phyloP scores from a whole-genome alignment of 1,284 basidiomycete genomes.

The Anthracocystis panici-leucophaei region DNA sequence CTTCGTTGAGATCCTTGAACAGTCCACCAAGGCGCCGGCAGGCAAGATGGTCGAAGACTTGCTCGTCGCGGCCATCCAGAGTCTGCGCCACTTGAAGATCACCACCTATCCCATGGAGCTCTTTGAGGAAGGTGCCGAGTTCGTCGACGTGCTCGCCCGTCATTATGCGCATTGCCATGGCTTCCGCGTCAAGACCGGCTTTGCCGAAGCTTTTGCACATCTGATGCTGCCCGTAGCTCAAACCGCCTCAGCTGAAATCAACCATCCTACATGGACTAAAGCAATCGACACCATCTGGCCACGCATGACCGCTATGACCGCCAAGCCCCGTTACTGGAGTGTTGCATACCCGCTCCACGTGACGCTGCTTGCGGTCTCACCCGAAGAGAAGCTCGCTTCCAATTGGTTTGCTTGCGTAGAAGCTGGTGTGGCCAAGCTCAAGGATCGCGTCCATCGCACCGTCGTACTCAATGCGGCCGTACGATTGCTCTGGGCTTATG shows the following conservation, averaged over 20 bases:
- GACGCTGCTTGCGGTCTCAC: constrained; percentile 86
- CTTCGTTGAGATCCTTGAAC: constrained; percentile 63
- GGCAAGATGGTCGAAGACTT: constrained; percentile 62
- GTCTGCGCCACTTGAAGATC: constrained; percentile 63
- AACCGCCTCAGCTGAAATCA: constrained; percentile 95
- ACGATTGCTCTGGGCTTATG: constrained; percentile 90
- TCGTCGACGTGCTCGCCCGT: constrained; percentile 83
- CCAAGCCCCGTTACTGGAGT: constrained; percentile 90
- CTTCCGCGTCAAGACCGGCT: constrained; percentile 82
- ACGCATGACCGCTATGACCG: constrained; percentile 85
- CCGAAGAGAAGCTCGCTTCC: constrained; percentile 84
- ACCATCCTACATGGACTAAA: constrained; percentile 92
- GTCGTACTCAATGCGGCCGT: constrained; percentile 84
- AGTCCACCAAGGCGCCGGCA: constrained; percentile 49
- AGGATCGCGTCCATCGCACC: constrained; percentile 83
- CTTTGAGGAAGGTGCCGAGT: constrained; percentile 93
- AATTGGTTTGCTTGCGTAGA: constrained; percentile 77
- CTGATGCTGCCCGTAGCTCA: constrained; percentile 88
- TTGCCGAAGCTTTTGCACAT: constrained; percentile 83
- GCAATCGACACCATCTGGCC: constrained; percentile 87
- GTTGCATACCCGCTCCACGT: constrained; percentile 88
- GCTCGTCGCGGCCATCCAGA: constrained; percentile 61
- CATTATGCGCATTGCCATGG: constrained; percentile 89
- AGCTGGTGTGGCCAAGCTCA: constrained; percentile 78
- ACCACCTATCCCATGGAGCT: constrained; percentile 86